Conservation (phyloP, 345 rosid species). For the Bruguiera sexangula region DNA sequence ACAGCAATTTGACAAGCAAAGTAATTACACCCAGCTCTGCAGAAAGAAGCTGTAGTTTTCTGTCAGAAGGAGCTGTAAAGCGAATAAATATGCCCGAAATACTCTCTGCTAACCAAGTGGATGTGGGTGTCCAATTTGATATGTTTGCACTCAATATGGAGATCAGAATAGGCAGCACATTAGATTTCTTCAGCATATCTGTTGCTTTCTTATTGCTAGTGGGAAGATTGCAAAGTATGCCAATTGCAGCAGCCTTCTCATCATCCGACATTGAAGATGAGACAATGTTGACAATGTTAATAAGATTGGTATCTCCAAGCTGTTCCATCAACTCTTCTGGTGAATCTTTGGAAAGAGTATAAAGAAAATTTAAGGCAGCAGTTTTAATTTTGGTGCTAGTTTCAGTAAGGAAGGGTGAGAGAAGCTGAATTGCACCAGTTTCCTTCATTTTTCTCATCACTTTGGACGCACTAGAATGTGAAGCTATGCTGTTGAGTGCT, state of each 20-base stretch:
- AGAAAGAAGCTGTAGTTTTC: conserved; percentile 50
- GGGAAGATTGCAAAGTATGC: conserved; percentile 57
- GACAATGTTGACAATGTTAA: conserved; percentile 34
- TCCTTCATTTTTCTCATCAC: conserved; percentile 61
- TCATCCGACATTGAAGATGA: conserved; percentile 31
- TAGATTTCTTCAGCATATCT: conserved; percentile 34
- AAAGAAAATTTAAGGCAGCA: conserved; percentile 49
- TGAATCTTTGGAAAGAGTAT: conserved; percentile 47
- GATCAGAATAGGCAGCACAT: conserved; percentile 46
- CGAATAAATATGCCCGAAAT: conserved; percentile 47
- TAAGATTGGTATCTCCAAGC: conserved; percentile 43
- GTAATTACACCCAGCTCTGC: conserved; percentile 54
- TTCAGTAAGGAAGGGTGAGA: conserved; percentile 58
- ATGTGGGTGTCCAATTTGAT: conserved; percentile 17
- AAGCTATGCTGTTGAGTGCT: conserved; percentile 56
- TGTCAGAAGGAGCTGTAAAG: conserved; percentile 55
- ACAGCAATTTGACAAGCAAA: conserved; percentile 47
- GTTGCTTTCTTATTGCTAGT: conserved; percentile 45
- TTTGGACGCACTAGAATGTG: conserved; percentile 48
- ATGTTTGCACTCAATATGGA: conserved; percentile 29
- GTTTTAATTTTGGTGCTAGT: conserved; percentile 41
- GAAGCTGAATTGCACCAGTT: conserved; percentile 57
- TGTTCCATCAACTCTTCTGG: conserved; percentile 49
- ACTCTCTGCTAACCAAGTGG: conserved; percentile 36
- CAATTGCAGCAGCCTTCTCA: conserved; percentile 57